Evolutionary conservation across 2,329 filamentous ascomycete species (phyloP).

Genomic region (Dothideomycetes sp.): DNA sequence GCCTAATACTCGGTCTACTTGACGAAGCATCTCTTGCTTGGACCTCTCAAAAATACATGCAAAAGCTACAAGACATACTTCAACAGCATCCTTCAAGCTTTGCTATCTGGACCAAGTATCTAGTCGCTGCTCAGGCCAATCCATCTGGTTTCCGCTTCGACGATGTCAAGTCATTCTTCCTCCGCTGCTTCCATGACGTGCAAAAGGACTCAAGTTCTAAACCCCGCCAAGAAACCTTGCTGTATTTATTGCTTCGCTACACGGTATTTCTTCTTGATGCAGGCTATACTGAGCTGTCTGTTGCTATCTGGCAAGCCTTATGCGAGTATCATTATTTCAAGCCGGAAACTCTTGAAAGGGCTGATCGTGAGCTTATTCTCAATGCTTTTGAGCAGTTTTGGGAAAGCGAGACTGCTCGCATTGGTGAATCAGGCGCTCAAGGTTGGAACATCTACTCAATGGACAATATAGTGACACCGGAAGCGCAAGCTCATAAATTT

Average conservation of each 20-base stretch:
- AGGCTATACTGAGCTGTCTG: slow-evolving; percentile 67
- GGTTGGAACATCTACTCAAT: slow-evolving; percentile 56
- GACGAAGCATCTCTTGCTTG: slow-evolving; percentile 66
- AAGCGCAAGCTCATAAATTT: background rate
- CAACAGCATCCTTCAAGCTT: slow-evolving; percentile 49
- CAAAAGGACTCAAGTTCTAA: slow-evolving; percentile 3
- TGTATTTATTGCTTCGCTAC: slow-evolving; percentile 67
- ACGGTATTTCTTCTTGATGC: slow-evolving; percentile 66
- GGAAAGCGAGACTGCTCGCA: slow-evolving; percentile 71
- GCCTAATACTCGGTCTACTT: slow-evolving; percentile 60
- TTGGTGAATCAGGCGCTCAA: slow-evolving; percentile 62
- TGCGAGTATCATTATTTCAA: slow-evolving; percentile 62
- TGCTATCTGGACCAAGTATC: slow-evolving; percentile 61
- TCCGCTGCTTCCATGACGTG: slow-evolving; percentile 48
- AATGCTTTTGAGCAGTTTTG: slow-evolving; percentile 63
- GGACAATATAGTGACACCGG: slow-evolving; percentile 16
- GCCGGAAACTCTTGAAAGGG: slow-evolving; percentile 28
- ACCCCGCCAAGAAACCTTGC: slow-evolving; percentile 35
- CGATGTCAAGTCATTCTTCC: slow-evolving; percentile 49
- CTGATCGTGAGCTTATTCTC: slow-evolving; percentile 13
- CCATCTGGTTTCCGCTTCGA: slow-evolving; percentile 61
- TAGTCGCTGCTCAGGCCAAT: slow-evolving; percentile 62
- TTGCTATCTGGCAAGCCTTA: slow-evolving; percentile 73
- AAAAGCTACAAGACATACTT: slow-evolving; percentile 58
- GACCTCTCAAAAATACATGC: slow-evolving; percentile 52